Percentiles rank a stretch among this genome's conserved stretches.
Evolutionary conservation across 164 flowering plant species (phyloP).

Genomic region (Vitis labrusca): DNA sequence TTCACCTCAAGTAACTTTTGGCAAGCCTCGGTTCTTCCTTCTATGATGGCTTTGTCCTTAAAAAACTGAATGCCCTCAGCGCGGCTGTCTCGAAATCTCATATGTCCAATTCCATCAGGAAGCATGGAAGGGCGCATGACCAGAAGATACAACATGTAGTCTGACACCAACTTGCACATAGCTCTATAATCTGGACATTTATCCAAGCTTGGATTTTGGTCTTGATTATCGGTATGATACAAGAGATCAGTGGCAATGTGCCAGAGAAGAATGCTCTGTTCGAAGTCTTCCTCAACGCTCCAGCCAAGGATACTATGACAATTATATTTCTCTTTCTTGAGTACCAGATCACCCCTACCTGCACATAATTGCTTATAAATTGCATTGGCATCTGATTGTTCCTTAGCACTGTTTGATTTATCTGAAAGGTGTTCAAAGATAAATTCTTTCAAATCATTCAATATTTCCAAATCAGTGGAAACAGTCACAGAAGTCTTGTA

Average conservation of each 20-base stretch:
- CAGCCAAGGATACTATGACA: background rate
- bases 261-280: slow-evolving; percentile 16
- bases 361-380: background rate
- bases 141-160: slow-evolving; percentile 16
- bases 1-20: background rate
- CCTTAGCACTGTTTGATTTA: background rate
- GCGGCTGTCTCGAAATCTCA: slow-evolving; percentile 15
- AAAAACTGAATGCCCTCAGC: slow-evolving; percentile 17
- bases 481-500: background rate
- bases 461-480: background rate
- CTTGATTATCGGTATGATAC: background rate
- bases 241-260: slow-evolving; percentile 26
- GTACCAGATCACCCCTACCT: background rate
- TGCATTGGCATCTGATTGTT: background rate
- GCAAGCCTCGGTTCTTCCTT: background rate
- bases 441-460: too few species aligned
- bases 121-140: too few species aligned
- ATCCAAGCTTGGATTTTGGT: too few species aligned
- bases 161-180: slow-evolving; percentile 8
- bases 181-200: too few species aligned
- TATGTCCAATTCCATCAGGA: slow-evolving; percentile 11
- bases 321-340: background rate
- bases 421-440: background rate
- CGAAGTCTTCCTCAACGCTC: background rate
- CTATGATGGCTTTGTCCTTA: background rate